phyloP scores from a whole-genome alignment of 805 yeast species.

The Pachysolen tannophilus region DNA sequence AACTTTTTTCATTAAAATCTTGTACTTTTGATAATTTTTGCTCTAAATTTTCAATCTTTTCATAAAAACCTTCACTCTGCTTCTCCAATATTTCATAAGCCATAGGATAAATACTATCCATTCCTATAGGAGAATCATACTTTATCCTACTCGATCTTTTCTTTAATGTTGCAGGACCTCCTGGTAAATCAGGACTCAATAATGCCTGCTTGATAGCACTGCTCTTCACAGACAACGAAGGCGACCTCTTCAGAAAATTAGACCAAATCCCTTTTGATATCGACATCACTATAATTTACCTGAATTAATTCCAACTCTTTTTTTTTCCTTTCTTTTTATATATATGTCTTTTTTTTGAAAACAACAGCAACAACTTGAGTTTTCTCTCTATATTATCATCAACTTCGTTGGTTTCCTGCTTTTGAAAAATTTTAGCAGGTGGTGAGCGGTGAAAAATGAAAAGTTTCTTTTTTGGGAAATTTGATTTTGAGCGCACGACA shows the following conservation, averaged over 20 bases:
- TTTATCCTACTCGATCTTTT: slow-evolving; percentile 33
- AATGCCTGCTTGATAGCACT: slow-evolving; percentile 19
- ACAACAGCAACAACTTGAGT: background rate
- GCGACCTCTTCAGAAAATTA: slow-evolving; percentile 24
- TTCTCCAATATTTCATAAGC: slow-evolving; percentile 53
- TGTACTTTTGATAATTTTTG: slow-evolving; percentile 13
- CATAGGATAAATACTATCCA: slow-evolving; percentile 64
- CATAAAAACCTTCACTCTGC: slow-evolving; percentile 34
- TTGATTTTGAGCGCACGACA: no score
- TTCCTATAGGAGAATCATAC: slow-evolving; percentile 61
- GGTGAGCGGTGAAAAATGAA: no score
- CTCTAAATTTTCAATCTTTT: slow-evolving; percentile 28
- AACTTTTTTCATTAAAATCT: slow-evolving; percentile 15
- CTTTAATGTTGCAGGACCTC: slow-evolving; percentile 48
- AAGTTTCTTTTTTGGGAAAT: no score
- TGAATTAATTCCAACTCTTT: background rate
- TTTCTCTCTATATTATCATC: background rate
- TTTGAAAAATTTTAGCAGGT: no score
- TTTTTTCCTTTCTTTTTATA: background rate
- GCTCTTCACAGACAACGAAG: slow-evolving; percentile 20
- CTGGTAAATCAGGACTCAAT: slow-evolving; percentile 23
- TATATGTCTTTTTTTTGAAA: no score
- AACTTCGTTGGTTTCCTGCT: no score
- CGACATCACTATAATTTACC: slow-evolving; percentile 10
- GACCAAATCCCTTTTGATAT: slow-evolving; percentile 29